Base-by-base conservation (phyloP, 1,284 basidiomycete species). In the Omphalotus olearius region DNA sequence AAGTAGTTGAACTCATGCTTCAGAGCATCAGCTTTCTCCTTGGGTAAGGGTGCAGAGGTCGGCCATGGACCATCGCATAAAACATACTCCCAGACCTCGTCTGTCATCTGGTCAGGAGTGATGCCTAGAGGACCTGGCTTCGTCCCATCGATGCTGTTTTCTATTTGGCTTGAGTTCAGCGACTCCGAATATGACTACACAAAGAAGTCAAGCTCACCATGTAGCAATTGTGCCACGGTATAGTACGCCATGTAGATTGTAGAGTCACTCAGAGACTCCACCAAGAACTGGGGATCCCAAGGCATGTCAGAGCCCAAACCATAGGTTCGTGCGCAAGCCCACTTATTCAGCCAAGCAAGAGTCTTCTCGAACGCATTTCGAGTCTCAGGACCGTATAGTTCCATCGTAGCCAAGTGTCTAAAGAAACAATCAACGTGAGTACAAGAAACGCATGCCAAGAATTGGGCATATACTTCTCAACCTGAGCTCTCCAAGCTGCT, bases 201-300 rank as follows among this genome's bases (percentile, higher is more conserved):
- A 23, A 23, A 26, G 1, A 30, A 48, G 28, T n/a, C 10, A 14
- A 5, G 62, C 80, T 25, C 59, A 88, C 91, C 82, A 62, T 98
- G 94, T 54, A 98, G 74, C 30, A 94, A 73, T 68, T 97, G 86
- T 6, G 94, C 83, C 54, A 99, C 82, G 5, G 97, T 98, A 74
- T 99, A 99, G 74, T 98, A 99, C 30, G 90, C 82, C 95, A 98
- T 98, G 75, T 99, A 99, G 68, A 99, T 90, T 25, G 97, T 99
- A 11, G 96, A 98, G 70, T 99, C 97, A 60, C 91, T 95, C 65
- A 99, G 72, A 62, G 91, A 94, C 71, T 99, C 97, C 47, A 99
- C 94, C 62, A 99, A 79, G 81, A 96, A 98, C 52, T 93, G 85
- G 13, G 86, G 90, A 67, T 99, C 96, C 95, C 96, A 99, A 1